These are phyloP conservation scores for Leishmania major DNA, from an alignment of 208 protist genomes.

Conservation along the genomic window DNA sequence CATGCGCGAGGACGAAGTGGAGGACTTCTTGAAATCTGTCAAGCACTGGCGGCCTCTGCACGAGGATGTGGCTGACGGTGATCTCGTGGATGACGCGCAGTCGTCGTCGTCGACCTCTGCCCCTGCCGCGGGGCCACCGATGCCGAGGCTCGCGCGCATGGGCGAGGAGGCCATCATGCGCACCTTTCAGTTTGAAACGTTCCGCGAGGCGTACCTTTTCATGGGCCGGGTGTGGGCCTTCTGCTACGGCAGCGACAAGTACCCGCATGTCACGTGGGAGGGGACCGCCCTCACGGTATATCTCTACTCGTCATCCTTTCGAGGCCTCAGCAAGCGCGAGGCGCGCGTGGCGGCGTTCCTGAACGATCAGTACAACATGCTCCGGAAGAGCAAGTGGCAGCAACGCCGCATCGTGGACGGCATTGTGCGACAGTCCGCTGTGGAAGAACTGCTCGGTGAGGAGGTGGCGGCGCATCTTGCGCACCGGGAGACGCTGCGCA, in stretches of 20 bases:
- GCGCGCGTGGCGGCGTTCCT: constrained; percentile 81
- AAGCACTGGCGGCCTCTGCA: constrained; percentile 72
- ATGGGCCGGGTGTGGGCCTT: constrained; percentile 87
- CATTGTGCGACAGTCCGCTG: constrained; percentile 27
- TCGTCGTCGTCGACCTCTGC: not conserved
- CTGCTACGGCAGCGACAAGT: constrained; percentile 86
- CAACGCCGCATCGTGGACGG: constrained; percentile 33
- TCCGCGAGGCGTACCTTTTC: constrained; percentile 76
- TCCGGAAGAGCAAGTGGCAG: constrained; percentile 74
- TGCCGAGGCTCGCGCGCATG: constrained; percentile 23
- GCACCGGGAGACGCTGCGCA: constrained; percentile 46
- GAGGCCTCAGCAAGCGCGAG: constrained; percentile 81
- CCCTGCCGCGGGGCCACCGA: constrained; percentile 20
- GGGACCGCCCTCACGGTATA: constrained; percentile 65
- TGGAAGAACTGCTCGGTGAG: constrained; percentile 57
- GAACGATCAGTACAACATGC: constrained; percentile 89
- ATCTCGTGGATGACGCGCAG: not conserved
- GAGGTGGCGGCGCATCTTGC: constrained; percentile 31
- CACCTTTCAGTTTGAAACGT: constrained; percentile 65
- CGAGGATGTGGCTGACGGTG: constrained; percentile 25
- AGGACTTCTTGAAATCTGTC: constrained; percentile 81
- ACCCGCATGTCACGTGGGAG: constrained; percentile 73
- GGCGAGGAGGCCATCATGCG: constrained; percentile 79
- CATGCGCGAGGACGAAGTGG: constrained; percentile 87
- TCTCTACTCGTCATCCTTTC: constrained; percentile 83